Conservation (phyloP, 2,329 filamentous ascomycete genomes). For the Rhynchosporium agropyri region DNA sequence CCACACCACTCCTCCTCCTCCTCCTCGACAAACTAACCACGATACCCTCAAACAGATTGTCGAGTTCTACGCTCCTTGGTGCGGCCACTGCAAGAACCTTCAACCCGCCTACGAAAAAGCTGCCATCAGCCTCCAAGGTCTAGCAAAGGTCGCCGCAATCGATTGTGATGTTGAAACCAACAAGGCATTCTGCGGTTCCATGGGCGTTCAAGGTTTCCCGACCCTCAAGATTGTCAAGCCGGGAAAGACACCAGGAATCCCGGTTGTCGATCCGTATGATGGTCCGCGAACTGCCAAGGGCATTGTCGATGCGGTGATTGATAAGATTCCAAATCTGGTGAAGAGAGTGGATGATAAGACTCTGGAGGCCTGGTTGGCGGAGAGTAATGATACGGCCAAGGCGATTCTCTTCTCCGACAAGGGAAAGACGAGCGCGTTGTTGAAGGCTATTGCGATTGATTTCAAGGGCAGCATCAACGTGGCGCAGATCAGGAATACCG, state of each 20-base stretch:
- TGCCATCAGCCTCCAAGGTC: slow-evolving; percentile 82
- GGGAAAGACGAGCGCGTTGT: slow-evolving; percentile 78
- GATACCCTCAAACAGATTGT: slow-evolving; percentile 50
- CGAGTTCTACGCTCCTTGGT: slow-evolving; percentile 98
- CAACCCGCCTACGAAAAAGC: slow-evolving; percentile 96
- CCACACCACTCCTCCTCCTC: slow-evolving; percentile 9
- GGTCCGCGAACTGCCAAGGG: slow-evolving; percentile 80
- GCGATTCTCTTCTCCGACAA: slow-evolving; percentile 94
- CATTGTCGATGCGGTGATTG: slow-evolving; percentile 82
- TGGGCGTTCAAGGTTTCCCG: slow-evolving; percentile 93
- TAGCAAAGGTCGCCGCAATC: slow-evolving; percentile 91
- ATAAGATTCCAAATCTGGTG: slow-evolving; percentile 91
- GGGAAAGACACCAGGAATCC: slow-evolving; percentile 76
- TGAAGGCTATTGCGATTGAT: slow-evolving; percentile 87
- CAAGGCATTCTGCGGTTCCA: slow-evolving; percentile 80
- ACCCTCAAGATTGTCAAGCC: slow-evolving; percentile 93
- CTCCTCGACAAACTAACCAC: slow-evolving; percentile 23
- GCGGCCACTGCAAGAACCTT: slow-evolving; percentile 94
- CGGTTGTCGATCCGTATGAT: slow-evolving; percentile 87
- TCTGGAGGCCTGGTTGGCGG: slow-evolving; percentile 71
- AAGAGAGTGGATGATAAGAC: slow-evolving; percentile 79
- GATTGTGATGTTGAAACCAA: slow-evolving; percentile 95
- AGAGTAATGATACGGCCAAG: slow-evolving; percentile 72
- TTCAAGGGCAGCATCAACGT: slow-evolving; percentile 80
- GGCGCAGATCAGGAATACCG: slow-evolving; percentile 71